A percentile compares a stretch with the other conserved stretches of the same genome.
Conservation (phyloP, 1,284 basidiomycete species). For the Mycena citricolor region DNA sequence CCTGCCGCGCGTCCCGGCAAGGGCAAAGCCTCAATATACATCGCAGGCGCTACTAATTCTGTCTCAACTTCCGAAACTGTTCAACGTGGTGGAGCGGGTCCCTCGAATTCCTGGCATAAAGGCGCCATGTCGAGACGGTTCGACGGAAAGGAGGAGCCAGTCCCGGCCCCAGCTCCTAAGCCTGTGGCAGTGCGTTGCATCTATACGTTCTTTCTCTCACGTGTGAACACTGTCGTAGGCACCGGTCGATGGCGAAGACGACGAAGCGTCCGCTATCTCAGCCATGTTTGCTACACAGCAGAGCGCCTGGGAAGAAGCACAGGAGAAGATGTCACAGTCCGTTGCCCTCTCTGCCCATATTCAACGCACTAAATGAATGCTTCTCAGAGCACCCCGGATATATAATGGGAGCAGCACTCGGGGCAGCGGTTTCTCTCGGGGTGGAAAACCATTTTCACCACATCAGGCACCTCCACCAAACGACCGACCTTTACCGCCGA, state of each 20-base stretch:
- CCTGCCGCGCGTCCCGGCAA: slow-evolving; percentile 86
- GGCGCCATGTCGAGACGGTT: slow-evolving; percentile 88
- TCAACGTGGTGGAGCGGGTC: slow-evolving; percentile 36
- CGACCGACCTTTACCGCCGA: slow-evolving; percentile 79
- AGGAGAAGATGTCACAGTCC: slow-evolving; percentile 96
- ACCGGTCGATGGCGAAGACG: slow-evolving; percentile 55
- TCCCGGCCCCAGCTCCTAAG: slow-evolving; percentile 31
- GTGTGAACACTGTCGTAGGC: no score
- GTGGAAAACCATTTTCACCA: slow-evolving; percentile 57
- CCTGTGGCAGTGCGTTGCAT: slow-evolving; percentile 32
- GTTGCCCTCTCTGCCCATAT: slow-evolving; percentile 41
- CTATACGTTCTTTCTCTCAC: no score
- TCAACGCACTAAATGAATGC: slow-evolving; percentile 24
- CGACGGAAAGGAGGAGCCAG: slow-evolving; percentile 75
- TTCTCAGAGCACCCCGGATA: slow-evolving; percentile 69
- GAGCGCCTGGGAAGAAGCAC: slow-evolving; percentile 93
- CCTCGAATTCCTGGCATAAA: slow-evolving; percentile 51
- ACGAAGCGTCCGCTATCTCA: slow-evolving; percentile 87
- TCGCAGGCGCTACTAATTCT: slow-evolving; percentile 49
- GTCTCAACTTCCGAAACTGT: slow-evolving; percentile 48
- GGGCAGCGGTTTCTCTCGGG: slow-evolving; percentile 57
- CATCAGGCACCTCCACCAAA: slow-evolving; percentile 47
- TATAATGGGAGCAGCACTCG: slow-evolving; percentile 54
- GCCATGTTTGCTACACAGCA: slow-evolving; percentile 94
- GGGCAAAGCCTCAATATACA: slow-evolving; percentile 89